These are phyloP conservation scores for Suillus subluteus DNA, from an alignment of 768 basidiomycete species.

Conservation along the genomic window DNA sequence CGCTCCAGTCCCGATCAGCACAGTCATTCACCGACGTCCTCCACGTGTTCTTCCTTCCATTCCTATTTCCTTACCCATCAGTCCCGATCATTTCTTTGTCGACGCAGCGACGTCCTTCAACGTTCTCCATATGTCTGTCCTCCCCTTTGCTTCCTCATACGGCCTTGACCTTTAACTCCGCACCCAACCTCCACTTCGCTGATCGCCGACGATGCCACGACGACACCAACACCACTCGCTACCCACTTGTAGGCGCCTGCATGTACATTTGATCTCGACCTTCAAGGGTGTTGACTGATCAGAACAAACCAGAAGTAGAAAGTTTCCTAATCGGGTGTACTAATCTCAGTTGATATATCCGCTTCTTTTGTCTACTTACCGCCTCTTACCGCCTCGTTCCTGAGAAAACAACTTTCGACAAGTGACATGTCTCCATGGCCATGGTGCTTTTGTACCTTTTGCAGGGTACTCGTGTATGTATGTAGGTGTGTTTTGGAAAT, in stretches of 20 bases:
- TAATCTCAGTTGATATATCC: not conserved
- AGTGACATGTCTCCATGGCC: slow-evolving; percentile 6
- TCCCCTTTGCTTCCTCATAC: not conserved
- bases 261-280: not conserved
- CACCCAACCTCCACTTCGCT: not conserved
- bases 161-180: not conserved
- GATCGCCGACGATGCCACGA: slow-evolving; percentile 3
- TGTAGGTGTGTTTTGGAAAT: not conserved
- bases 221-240: not conserved
- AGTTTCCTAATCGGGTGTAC: not conserved
- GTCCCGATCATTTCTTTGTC: not conserved
- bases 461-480: not conserved
- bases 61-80: not conserved
- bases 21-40: not conserved
- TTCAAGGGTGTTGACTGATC: not conserved
- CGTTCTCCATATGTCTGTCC: not conserved
- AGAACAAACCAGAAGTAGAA: not conserved
- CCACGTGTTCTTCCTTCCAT: not conserved
- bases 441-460: not conserved
- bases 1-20: not conserved
- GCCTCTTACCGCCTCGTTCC: not conserved
- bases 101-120: not conserved
- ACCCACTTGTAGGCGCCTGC: not conserved
- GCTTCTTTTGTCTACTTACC: not conserved
- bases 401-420: slow-evolving; percentile 1